Percentiles rank a stretch among this genome's conserved stretches.
Evolutionary conservation across 1,284 basidiomycete genomes (phyloP).

Genomic region (Heterobasidion annosum): DNA sequence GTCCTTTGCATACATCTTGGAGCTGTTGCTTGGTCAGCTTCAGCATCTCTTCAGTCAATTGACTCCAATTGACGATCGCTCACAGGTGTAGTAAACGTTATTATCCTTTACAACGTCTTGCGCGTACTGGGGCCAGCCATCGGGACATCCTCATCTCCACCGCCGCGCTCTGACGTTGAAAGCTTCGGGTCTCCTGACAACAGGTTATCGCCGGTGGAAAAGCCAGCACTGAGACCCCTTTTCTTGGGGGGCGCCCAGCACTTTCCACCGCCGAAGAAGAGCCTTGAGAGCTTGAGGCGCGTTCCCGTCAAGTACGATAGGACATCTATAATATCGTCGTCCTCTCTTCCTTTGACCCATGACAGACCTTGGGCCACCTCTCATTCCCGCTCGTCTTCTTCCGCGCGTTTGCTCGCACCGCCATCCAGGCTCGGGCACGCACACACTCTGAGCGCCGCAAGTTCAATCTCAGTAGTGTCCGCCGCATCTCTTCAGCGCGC

Average conservation of each 20-base stretch:
- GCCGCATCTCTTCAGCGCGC: constrained; percentile 19
- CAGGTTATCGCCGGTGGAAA: constrained; percentile 16
- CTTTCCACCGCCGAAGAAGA: background rate
- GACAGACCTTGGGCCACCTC: too few species aligned
- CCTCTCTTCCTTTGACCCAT: background rate
- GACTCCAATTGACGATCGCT: constrained; percentile 5
- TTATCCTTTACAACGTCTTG: constrained; percentile 59
- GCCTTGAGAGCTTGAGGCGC: background rate
- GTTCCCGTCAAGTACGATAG: background rate
- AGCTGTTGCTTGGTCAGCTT: constrained; percentile 41
- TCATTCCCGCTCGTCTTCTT: background rate
- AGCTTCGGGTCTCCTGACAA: constrained; percentile 20
- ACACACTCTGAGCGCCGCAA: constrained; percentile 5
- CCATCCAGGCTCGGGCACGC: constrained; percentile 3
- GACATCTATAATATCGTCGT: background rate
- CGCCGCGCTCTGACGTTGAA: constrained; percentile 16
- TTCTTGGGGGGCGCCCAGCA: background rate
- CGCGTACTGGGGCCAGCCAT: constrained; percentile 52
- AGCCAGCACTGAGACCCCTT: background rate
- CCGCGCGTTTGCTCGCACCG: background rate
- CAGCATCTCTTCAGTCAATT: constrained; percentile 13
- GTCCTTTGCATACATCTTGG: constrained; percentile 44
- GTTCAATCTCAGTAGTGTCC: background rate
- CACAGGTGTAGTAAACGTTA: constrained; percentile 52
- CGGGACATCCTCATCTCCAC: constrained; percentile 9